phyloP scores from a whole-genome alignment of 1,284 basidiomycete genomes.

The Marasmius sp. region DNA sequence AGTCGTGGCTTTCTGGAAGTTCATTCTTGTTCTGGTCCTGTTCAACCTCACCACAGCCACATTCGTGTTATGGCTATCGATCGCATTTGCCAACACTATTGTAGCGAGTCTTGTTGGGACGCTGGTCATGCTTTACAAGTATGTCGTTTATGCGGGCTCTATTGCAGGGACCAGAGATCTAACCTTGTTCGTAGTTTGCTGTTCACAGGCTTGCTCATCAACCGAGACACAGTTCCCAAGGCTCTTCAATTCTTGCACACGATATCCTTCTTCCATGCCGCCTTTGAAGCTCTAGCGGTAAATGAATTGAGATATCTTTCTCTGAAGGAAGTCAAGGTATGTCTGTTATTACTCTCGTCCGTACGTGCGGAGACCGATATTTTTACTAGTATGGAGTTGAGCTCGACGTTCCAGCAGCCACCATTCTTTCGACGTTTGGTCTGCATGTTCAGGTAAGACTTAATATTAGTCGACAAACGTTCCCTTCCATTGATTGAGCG shows the following conservation, averaged over 20 bases:
- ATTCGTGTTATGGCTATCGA: constrained; percentile 87
- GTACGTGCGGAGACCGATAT: neutral
- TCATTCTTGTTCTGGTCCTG: constrained; percentile 89
- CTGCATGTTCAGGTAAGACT: constrained; percentile 73
- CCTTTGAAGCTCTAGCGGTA: constrained; percentile 92
- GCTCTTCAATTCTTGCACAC: constrained; percentile 86
- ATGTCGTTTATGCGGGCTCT: constrained; percentile 30
- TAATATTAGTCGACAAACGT: neutral
- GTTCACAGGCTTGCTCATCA: constrained; percentile 94
- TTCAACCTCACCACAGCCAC: constrained; percentile 95
- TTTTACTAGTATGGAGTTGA: constrained; percentile 81
- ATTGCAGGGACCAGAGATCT: constrained; percentile 1
- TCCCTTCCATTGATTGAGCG: neutral
- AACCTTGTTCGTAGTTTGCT: constrained; percentile 62
- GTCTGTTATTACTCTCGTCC: neutral
- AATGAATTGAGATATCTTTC: constrained; percentile 95
- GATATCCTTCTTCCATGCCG: constrained; percentile 98
- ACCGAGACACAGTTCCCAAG: constrained; percentile 80
- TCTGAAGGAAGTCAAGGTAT: constrained; percentile 85
- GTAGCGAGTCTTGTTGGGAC: constrained; percentile 94
- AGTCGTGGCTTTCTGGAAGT: constrained; percentile 94
- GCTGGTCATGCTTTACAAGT: constrained; percentile 98
- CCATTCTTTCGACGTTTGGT: constrained; percentile 88
- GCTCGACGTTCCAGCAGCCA: constrained; percentile 91
- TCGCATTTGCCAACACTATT: constrained; percentile 82